Evolutionary conservation across 2,329 filamentous ascomycete species (phyloP).

Genomic region (Xylariaceae sp.): DNA sequence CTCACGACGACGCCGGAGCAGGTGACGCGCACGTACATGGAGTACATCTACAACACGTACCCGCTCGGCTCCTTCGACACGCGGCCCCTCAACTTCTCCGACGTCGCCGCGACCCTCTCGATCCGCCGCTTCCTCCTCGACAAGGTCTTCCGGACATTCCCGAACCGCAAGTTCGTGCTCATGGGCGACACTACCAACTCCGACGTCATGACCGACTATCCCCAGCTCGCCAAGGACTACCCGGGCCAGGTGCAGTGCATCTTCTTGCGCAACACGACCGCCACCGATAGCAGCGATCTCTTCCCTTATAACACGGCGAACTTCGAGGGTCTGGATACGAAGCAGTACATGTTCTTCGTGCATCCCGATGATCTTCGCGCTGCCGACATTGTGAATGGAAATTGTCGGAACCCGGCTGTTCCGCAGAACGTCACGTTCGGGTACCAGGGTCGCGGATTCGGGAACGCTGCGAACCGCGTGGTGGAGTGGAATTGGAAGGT

Average conservation of each 20-base stretch:
- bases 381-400: conserved; percentile 61
- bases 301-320: conserved; percentile 72
- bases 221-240: conserved; percentile 57
- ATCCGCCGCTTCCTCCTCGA: conserved; percentile 66
- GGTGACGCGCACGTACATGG: conserved; percentile 71
- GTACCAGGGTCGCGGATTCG: conserved; percentile 51
- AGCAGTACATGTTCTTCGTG: conserved; percentile 74
- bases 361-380: conserved; percentile 62
- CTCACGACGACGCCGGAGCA: conserved; percentile 77
- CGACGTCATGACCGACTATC: conserved; percentile 66
- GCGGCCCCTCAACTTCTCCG: conserved; percentile 73
- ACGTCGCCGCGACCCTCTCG: conserved; percentile 63
- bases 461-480: conserved; percentile 30
- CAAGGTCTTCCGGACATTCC: conserved; percentile 70
- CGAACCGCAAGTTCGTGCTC: conserved; percentile 68
- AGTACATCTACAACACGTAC: conserved; percentile 73
- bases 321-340: conserved; percentile 62
- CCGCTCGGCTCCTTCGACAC: conserved; percentile 74
- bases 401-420: conserved; percentile 61
- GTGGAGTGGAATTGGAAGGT: conserved; percentile 15
- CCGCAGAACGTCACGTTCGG: conserved; percentile 67
- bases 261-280: conserved; percentile 66
- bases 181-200: conserved; percentile 72
- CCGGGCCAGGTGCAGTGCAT: conserved; percentile 73
- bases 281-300: conserved; percentile 60